phyloP scores from a whole-genome alignment of 2,329 filamentous ascomycete species.

The Coniochaeta sp. region DNA sequence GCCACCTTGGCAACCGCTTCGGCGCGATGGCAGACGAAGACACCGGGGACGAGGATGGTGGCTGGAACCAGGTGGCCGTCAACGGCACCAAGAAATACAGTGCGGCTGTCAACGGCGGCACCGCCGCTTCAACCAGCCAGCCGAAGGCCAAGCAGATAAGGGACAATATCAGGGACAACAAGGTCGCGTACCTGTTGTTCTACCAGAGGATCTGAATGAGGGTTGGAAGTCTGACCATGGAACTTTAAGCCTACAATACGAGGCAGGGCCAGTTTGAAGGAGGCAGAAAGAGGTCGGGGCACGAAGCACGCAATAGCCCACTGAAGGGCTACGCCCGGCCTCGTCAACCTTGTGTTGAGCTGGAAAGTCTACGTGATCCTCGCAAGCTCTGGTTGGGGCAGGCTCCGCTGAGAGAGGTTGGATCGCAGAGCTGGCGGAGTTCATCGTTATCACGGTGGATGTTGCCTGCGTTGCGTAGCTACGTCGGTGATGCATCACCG shows the following conservation, averaged over 20 bases:
- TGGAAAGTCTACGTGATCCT: not conserved
- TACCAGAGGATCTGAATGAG: constrained; percentile 65
- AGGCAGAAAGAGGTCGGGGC: not conserved
- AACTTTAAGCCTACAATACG: not conserved
- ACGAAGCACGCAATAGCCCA: not conserved
- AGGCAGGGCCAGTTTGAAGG: not conserved
- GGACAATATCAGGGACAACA: constrained; percentile 77
- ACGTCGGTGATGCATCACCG: not conserved
- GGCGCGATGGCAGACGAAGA: constrained; percentile 62
- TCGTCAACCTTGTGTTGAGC: not conserved
- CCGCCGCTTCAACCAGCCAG: constrained; percentile 39
- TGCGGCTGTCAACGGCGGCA: not conserved
- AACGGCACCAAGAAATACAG: constrained; percentile 50
- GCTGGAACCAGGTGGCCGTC: constrained; percentile 78
- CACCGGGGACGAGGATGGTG: constrained; percentile 57
- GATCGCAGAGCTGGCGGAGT: not conserved
- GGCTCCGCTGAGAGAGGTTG: not conserved
- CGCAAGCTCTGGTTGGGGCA: too few relatives aligned
- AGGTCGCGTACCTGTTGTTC: constrained; percentile 94
- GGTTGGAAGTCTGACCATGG: not conserved
- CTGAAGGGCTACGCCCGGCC: not conserved
- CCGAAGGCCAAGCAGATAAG: constrained; percentile 50
- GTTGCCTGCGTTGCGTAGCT: not conserved
- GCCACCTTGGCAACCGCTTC: constrained; percentile 60
- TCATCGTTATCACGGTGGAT: not conserved